Percentiles rank a stretch among this genome's conserved stretches.
phyloP scores from a whole-genome alignment of 169 alveolate species.

The Plasmodium vinckei region DNA sequence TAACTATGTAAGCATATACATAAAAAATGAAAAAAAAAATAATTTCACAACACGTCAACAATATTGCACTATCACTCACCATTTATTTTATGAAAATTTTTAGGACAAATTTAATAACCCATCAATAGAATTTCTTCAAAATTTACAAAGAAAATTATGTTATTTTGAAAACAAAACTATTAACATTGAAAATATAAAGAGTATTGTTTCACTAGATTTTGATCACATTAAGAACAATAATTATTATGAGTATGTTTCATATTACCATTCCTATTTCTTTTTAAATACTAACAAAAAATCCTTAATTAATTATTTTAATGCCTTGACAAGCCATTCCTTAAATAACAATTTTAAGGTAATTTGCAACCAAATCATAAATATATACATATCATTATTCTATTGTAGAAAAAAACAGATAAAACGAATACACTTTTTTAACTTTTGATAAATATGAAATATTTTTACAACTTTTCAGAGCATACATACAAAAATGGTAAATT shows the following conservation, averaged over 20 bases:
- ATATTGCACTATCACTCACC: background rate
- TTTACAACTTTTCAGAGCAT: slow-evolving; percentile 8
- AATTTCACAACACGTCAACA: background rate
- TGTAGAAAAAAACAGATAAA: background rate
- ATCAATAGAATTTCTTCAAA: slow-evolving; percentile 52
- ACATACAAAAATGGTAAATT: slow-evolving; percentile 51
- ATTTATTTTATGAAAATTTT: background rate
- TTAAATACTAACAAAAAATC: slow-evolving; percentile 36
- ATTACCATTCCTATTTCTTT: slow-evolving; percentile 43
- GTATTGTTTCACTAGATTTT: slow-evolving; percentile 45
- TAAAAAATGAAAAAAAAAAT: background rate
- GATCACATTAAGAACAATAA: slow-evolving; percentile 43
- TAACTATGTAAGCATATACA: slow-evolving; percentile 36
- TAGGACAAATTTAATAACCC: slow-evolving; percentile 58
- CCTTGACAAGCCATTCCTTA: slow-evolving; percentile 39
- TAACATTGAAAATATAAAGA: slow-evolving; percentile 62
- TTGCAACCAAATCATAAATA: background rate
- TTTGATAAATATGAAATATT: background rate
- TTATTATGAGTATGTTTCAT: slow-evolving; percentile 24
- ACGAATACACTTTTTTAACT: background rate
- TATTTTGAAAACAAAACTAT: slow-evolving; percentile 51
- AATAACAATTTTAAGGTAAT: slow-evolving; percentile 33
- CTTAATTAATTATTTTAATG: slow-evolving; percentile 53
- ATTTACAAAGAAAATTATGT: slow-evolving; percentile 70
- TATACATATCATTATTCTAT: background rate